Percentiles rank a stretch among this genome's conserved stretches.
Evolutionary conservation across 179 eudicot species (phyloP).

Genomic region (Silene coronaria): DNA sequence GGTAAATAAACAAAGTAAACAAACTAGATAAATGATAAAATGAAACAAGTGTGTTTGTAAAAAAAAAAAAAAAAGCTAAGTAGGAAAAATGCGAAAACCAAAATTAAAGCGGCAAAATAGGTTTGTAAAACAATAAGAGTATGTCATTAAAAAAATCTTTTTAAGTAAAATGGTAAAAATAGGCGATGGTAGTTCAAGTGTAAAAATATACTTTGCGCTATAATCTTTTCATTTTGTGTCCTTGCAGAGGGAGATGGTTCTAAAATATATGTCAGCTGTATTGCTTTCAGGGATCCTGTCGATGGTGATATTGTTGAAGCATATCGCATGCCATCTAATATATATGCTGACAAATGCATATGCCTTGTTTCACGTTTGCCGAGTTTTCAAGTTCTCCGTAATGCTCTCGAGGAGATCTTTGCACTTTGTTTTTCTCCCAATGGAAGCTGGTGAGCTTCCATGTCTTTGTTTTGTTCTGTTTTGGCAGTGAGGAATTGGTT

Average conservation of each 20-base stretch:
- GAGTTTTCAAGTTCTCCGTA: conserved; percentile 64
- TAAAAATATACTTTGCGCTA: neutral
- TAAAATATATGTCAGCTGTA: conserved; percentile 85
- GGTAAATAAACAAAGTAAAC: too few species aligned
- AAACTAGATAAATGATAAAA: too few species aligned
- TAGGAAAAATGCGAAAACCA: too few species aligned
- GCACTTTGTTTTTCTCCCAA: conserved; percentile 65
- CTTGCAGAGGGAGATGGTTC: conserved; percentile 97
- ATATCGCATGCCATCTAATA: conserved; percentile 59
- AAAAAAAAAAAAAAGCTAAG: too few species aligned
- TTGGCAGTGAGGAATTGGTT: neutral
- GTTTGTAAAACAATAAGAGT: too few species aligned
- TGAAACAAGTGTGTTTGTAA: too few species aligned
- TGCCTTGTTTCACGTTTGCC: conserved; percentile 91
- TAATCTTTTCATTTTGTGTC: conserved; percentile 15
- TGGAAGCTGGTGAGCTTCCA: conserved; percentile 65
- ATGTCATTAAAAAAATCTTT: too few species aligned
- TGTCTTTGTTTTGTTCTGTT: conserved; percentile 4
- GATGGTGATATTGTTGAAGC: conserved; percentile 85
- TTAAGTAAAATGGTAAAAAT: too few species aligned
- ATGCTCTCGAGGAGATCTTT: conserved; percentile 77
- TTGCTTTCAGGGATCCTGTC: conserved; percentile 86
- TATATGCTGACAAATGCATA: conserved; percentile 91
- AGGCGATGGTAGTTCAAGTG: neutral
- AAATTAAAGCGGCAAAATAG: too few species aligned